Evolutionary conservation across 441 rosid species (phyloP), one percentile per base, ranked within the genome.

Genomic region (Pelargonium myrrhifolium): DNA sequence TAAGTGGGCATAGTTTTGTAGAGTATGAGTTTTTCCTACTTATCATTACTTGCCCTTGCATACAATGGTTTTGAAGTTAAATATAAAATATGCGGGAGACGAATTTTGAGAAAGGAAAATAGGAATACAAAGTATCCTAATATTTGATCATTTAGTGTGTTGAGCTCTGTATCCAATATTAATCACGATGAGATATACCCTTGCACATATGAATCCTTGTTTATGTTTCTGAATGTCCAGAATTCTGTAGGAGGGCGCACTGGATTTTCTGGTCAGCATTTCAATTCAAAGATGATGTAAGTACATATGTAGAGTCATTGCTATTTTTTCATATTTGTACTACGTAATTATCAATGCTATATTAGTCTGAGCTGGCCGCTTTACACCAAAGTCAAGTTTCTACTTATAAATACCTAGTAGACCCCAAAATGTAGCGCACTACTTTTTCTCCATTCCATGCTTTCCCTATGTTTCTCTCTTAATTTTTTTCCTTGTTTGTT

Each of bases 231-330:
- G 58, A 59, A 22, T 35, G 9, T 35, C 22, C 76, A 79, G 82
- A 79, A 79, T 60, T 79, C 82, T 9, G 76, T 79, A 40, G 82
- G 80, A 11, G 82, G 82, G 67, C 64, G 39, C 58, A 68, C 82
- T 18, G 80, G 72, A 56, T 64, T 71, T 70, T 75, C 83, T 9
- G 81, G 85, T 24, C 68, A 65, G 10, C 83, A 81, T 64, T 68
- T 72, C 81, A 82, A 82, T 76, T 71, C 81, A 42, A 82, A 75
- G 65, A 77, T 77, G 74, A 72, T 42, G 85, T 82, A 75, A 75
- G 78, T 59, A 60, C 20, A 58, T 60, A 22, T 6, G n/a, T 35
- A 26, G 24, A 68, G 31, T 53, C 20, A 20, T n/a, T 70, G 47
- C 47, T 45, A 49, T 15, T 17, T 3, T 64, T 45, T 59, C 14